Evolutionary conservation across 2,329 filamentous ascomycete genomes (phyloP).

Genomic region (Hymenoscyphus repandus): DNA sequence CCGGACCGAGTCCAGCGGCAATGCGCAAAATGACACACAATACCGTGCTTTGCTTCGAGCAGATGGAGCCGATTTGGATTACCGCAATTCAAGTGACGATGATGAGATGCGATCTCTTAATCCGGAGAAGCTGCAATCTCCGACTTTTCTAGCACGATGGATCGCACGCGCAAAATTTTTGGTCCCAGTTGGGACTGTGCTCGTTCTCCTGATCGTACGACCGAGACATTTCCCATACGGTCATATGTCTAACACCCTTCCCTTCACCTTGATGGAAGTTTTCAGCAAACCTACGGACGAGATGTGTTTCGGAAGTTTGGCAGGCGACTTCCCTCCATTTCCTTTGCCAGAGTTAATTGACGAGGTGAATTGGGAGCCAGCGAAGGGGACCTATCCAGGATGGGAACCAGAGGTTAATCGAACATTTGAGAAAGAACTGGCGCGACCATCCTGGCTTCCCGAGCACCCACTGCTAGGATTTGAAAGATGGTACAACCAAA

Average conservation of each 20-base stretch:
- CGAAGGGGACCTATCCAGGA: slow-evolving; percentile 12
- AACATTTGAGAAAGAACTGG: slow-evolving; percentile 1
- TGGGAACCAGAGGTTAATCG: slow-evolving; percentile 17
- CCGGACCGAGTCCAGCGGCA: neutral
- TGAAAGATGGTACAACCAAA: slow-evolving; percentile 26
- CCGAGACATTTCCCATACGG: slow-evolving; percentile 32
- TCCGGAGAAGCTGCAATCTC: neutral
- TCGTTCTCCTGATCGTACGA: slow-evolving; percentile 31
- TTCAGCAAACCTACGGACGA: slow-evolving; percentile 22
- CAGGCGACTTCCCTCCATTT: slow-evolving; percentile 25
- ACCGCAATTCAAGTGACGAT: slow-evolving; percentile 1
- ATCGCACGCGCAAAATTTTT: slow-evolving; percentile 5
- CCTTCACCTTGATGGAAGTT: slow-evolving; percentile 32
- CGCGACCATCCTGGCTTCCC: slow-evolving; percentile 31
- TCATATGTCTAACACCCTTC: slow-evolving; percentile 32
- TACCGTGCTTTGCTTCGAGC: neutral
- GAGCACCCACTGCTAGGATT: slow-evolving; percentile 29
- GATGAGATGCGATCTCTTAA: slow-evolving; percentile 1
- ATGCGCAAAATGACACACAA: neutral
- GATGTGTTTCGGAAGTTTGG: slow-evolving; percentile 21
- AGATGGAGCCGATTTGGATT: neutral
- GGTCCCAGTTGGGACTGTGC: slow-evolving; percentile 13
- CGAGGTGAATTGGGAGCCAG: slow-evolving; percentile 17
- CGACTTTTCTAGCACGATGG: slow-evolving; percentile 3
- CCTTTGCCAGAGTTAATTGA: slow-evolving; percentile 23